These are phyloP conservation scores for Taiozyma sp. DNA, from an alignment of 1,139 yeast species.

Conservation along the genomic window DNA sequence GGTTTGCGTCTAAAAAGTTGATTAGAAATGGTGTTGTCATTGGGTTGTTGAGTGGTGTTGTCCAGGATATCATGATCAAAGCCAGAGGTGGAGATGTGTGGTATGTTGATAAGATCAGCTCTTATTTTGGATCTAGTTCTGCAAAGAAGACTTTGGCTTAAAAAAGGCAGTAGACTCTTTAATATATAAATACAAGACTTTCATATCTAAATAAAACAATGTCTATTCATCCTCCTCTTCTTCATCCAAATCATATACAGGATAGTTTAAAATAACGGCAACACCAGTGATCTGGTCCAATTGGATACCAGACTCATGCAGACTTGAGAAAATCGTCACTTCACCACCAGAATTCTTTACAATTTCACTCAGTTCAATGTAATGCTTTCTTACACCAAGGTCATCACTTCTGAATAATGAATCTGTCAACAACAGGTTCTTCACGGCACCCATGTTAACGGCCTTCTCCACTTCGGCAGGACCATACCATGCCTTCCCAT, in stretches of 20 bases:
- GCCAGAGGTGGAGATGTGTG: constrained; percentile 58
- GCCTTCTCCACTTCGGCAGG: constrained; percentile 75
- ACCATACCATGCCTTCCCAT: constrained; percentile 91
- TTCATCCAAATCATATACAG: constrained; percentile 80
- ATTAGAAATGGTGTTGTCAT: constrained; percentile 48
- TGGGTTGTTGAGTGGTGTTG: constrained; percentile 56
- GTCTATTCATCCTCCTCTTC: constrained; percentile 21
- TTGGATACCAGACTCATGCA: constrained; percentile 89
- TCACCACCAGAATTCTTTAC: constrained; percentile 74
- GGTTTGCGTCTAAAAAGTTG: constrained; percentile 42
- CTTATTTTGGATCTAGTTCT: background rate
- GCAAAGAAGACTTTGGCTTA: no score
- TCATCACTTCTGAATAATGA: constrained; percentile 75
- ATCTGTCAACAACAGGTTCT: constrained; percentile 72
- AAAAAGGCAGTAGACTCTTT: no score
- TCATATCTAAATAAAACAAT: no score
- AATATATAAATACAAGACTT: no score
- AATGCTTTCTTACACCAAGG: constrained; percentile 58
- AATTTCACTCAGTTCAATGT: constrained; percentile 59
- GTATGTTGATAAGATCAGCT: constrained; percentile 36
- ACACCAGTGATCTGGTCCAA: constrained; percentile 85
- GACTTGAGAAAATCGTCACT: constrained; percentile 71
- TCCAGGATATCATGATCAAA: constrained; percentile 58
- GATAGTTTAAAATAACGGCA: constrained; percentile 81
- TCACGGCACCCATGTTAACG: constrained; percentile 69